A percentile compares a stretch with the other conserved stretches of the same genome.
These are phyloP conservation scores for Gardenia jasminoides DNA, from an alignment of 257 asterid genomes.

Conservation along the genomic window DNA sequence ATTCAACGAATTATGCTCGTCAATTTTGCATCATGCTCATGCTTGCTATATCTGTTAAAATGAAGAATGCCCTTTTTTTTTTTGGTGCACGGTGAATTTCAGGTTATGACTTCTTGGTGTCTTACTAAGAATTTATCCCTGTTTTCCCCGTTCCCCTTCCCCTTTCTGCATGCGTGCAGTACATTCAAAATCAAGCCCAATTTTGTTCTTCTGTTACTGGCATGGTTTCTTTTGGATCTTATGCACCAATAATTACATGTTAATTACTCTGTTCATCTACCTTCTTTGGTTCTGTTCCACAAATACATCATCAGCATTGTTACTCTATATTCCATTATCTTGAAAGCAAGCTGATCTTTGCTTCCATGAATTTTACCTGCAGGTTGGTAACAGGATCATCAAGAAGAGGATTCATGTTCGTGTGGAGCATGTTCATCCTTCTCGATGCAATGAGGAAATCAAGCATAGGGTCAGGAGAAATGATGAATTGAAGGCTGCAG, in stretches of 20 bases:
- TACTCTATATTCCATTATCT: neutral
- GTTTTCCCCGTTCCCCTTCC: neutral
- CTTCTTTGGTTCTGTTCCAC: neutral
- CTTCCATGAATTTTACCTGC: neutral
- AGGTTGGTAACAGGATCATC: conserved; percentile 69
- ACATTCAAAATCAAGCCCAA: neutral
- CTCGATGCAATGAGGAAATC: conserved; percentile 69
- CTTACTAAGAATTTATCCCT: neutral
- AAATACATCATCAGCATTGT: neutral
- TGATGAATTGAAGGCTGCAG: conserved; percentile 67
- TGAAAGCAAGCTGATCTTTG: neutral
- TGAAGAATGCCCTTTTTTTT: too few species aligned
- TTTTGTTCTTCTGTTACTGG: neutral
- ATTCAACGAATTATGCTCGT: neutral
- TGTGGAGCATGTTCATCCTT: conserved; percentile 69
- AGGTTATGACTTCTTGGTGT: too few species aligned
- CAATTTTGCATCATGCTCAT: too few species aligned
- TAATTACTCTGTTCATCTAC: neutral
- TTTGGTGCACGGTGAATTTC: too few species aligned
- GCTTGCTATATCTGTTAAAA: too few species aligned
- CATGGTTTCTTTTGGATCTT: neutral
- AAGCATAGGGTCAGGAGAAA: conserved; percentile 52
- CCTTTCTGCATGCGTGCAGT: neutral
- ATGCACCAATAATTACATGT: neutral
- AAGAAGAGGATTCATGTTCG: conserved; percentile 75